Base-by-base conservation (phyloP, 2,329 filamentous ascomycete species). In the Fusarium sp. region DNA sequence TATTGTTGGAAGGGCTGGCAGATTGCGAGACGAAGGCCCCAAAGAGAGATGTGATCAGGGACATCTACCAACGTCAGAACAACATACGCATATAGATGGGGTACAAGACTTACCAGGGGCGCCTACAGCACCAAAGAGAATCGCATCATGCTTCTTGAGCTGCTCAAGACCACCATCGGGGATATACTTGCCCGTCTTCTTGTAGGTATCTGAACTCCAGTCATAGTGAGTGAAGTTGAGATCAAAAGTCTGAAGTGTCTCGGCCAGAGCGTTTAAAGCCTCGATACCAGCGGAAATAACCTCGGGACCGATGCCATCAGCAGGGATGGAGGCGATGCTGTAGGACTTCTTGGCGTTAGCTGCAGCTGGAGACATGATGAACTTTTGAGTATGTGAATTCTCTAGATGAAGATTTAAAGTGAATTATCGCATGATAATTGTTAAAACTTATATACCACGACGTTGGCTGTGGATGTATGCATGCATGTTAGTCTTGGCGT, bases 121-220 rank as follows among this genome's bases (percentile, higher is more conserved):
- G 41, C 88, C 88, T 14, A 90, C 88, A 10, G 88, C 87, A 14
- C 88, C 88, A 61, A 90, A 90, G 11, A 90, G 79, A 49, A 90
- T 89, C 1, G 88, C 88, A 67, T 90, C 84, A 58, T 80, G 77
- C 62, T 76, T 76, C 69, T 76, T 78, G 25, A 80, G 71, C 40
- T 70, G 65, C 33, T 76, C 72, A 10, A 78, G 69, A 14, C 73
- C 76, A 81, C 86, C 63, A 0, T 75, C 72, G 0, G 75, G 75
- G 10, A 77, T 76, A 36, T 75, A 91, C 67, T 86, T 83, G 3
- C 90, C 90, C 0, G 84, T 88, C 73, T 84, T 84, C 74, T 89
- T 89, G 77, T 89, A 91, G 0, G 83, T 87, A 17, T 88, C 86
- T 0, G 87, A 90, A 67, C 85, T 88, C 89, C 89, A 91, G 75